These are phyloP conservation scores for Tylopilus subfusipes DNA, from an alignment of 768 basidiomycete species.

Conservation along the genomic window DNA sequence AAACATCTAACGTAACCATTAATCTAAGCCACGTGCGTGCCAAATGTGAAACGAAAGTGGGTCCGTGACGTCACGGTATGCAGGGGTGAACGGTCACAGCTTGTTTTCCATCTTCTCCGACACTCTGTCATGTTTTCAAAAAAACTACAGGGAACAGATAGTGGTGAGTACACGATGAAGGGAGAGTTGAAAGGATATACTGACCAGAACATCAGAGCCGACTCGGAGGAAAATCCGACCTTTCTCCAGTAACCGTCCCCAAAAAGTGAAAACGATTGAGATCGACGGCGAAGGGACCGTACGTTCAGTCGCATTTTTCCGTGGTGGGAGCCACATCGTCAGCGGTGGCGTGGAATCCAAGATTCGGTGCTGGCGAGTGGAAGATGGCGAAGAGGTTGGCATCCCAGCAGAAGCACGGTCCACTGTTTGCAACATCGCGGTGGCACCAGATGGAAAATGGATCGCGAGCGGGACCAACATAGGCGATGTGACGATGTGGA, in stretches of 20 bases:
- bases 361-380: constrained; percentile 4
- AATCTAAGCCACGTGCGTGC: not conserved
- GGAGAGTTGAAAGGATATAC: not conserved
- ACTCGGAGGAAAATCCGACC: not conserved
- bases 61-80: not conserved
- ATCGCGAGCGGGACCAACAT: constrained; percentile 2
- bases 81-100: not conserved
- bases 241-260: not conserved
- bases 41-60: not conserved
- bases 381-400: constrained; percentile 4
- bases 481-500: constrained; percentile 5
- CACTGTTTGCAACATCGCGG: constrained; percentile 1
- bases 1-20: not conserved
- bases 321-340: constrained; percentile 2
- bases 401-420: constrained; percentile 3
- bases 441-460: constrained; percentile 5
- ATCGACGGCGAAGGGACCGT: constrained; percentile 1
- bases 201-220: not conserved
- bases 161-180: not conserved
- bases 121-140: not conserved
- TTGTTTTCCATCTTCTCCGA: not conserved
- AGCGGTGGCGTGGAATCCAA: constrained; percentile 4
- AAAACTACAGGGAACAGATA: not conserved
- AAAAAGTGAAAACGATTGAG: not conserved
- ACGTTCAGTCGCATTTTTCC: constrained; percentile 7